Base-by-base conservation (phyloP, 139 green algal species). In the Chlamydomonas sp. region DNA sequence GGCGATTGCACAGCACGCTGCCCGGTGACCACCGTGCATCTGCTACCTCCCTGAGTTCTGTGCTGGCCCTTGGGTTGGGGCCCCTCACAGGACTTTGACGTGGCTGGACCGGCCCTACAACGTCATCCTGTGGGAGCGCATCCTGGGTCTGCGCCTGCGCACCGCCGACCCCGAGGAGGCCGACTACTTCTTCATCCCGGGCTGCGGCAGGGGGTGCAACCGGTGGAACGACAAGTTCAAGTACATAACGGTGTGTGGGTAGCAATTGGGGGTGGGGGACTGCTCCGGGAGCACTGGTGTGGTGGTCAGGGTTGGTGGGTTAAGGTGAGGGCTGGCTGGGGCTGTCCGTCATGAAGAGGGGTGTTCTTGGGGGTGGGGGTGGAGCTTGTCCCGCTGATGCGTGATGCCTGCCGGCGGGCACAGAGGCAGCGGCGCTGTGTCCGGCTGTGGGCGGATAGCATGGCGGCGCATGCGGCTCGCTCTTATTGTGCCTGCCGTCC, bases 91-190 rank as follows among this genome's bases (percentile, higher is more conserved):
- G 84, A 20, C 61, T 17, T 8, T 76, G 16, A 7, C 77, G n/a
- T 88, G 84, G 84, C 2, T 82, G 75, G 84, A 88, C 74, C 84
- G 84, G 63, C 84, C 84, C 0, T 75, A 83, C 17, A 88, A 88
- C 84, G 71, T 83, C 75, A 88, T 88, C 57, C 63, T 88, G 75
- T 88, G 84, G 84, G 84, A 88, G 84, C 84, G 84, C 5, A 20
- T 82, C 63, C 72, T 69, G 57, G 49, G 12, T 10, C 75, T 82
- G 57, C 75, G 84, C 31, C 75, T 83, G 49, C 63, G 84, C 61
- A 61, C 63, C 12, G 64, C 60, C 4, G 75, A 88, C 84, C 84
- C 84, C 1, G 75, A 79, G 8, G 8, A 68, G 17, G 84, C 84
- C 0, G 84, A 88, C 66, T 88, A 88, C 64, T 88, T 88, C 57